Evolutionary conservation across 1,284 basidiomycete species (phyloP), one percentile per base, ranked within the genome.

Genomic region (Neolentinus lepideus): DNA sequence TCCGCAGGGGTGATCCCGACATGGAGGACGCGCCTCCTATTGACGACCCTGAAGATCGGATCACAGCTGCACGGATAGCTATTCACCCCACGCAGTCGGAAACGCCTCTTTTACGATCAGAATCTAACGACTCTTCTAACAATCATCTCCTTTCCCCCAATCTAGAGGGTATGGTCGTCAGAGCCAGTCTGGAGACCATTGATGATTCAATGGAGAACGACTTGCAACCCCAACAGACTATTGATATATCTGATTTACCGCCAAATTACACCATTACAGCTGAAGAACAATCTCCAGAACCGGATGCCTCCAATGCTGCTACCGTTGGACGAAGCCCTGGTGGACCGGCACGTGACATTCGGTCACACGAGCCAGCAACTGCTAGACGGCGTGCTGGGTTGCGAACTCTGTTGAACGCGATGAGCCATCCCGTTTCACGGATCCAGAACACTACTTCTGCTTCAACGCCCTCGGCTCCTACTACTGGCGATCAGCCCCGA

Each of bases 1-100:
- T 53, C 27, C 56, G 51, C 60, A 76, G 75, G n/a, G 77, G 73
- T 2, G 69, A 70, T 11, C 60, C 65, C 11, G 76, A 74, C 0
- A 61, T 65, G 59, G 71, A 73, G 22, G 75, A 76, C 29, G 67
- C 64, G 2, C 59, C 29, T 61, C 53, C 27, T 24, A 24, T 58
- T 62, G 2, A 65, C 66, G 38, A n/a, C 3, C 36, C n/a, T 4
- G 52, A 54, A 22, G 52, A 8, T 3, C 47, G 47, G 12, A 50
- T 25, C 47, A 50, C 38, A 6, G 6, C 6, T n/a, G 38, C 38
- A 43, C 38, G 38, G n/a, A 50, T 29, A 24, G 9, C 47, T 3
- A 50, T 50, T 16, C 47, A 50, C 47, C 6, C 47, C 24, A 50
- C 47, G 27, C 22, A 4, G 12, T 29, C 47, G 12, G 47, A 50